Conservation (phyloP, 768 basidiomycete species). For the Brasilioporus rufonigricans region DNA sequence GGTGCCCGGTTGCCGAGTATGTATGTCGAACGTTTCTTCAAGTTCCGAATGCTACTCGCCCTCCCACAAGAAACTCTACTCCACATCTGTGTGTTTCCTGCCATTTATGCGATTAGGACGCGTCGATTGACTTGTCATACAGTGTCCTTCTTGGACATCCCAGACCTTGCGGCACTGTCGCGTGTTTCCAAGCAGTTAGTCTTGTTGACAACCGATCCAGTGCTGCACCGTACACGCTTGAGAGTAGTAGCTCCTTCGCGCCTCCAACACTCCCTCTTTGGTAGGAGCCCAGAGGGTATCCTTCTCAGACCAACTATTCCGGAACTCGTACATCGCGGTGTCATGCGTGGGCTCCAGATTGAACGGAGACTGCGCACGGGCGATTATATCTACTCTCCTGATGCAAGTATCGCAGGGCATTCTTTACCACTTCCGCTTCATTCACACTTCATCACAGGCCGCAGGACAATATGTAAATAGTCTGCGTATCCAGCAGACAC, state of each 20-base stretch:
- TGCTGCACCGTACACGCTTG: slow-evolving; percentile 61
- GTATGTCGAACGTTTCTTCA: not conserved
- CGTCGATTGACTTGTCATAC: not conserved
- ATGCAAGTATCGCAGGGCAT: slow-evolving; percentile 36
- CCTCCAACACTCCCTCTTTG: slow-evolving; percentile 63
- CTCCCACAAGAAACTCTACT: slow-evolving; percentile 59
- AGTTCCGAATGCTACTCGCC: slow-evolving; percentile 23
- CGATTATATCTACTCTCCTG: slow-evolving; percentile 59
- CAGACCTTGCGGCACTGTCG: slow-evolving; percentile 59
- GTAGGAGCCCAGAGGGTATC: slow-evolving; percentile 50
- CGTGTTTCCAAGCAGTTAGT: slow-evolving; percentile 47
- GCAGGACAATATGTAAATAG: slow-evolving; percentile 65
- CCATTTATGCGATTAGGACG: not conserved
- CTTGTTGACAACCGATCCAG: slow-evolving; percentile 55
- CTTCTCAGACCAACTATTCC: slow-evolving; percentile 61
- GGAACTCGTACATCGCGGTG: slow-evolving; percentile 67
- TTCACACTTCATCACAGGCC: slow-evolving; percentile 42
- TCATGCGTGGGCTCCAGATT: slow-evolving; percentile 65
- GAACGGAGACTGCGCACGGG: slow-evolving; percentile 68
- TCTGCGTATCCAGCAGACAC: slow-evolving; percentile 49
- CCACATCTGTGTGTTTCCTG: slow-evolving; percentile 49
- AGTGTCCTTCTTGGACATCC: slow-evolving; percentile 75
- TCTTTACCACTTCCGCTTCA: not conserved
- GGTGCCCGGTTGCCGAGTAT: not conserved
- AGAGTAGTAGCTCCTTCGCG: slow-evolving; percentile 65